Conservation (phyloP, 2,329 filamentous ascomycete genomes). For the Lasiodiplodia sp. region DNA sequence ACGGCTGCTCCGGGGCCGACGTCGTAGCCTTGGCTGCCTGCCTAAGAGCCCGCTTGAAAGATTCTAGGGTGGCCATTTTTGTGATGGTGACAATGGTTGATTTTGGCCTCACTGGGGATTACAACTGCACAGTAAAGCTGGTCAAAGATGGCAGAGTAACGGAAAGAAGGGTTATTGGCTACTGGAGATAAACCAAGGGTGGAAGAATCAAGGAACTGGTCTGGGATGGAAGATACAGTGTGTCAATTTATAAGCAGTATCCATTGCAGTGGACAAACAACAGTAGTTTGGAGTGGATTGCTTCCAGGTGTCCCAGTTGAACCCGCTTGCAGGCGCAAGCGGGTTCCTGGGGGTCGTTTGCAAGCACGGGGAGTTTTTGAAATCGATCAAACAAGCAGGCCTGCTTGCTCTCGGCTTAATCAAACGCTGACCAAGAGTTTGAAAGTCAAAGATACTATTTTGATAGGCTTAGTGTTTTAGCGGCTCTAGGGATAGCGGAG, state of each 20-base stretch:
- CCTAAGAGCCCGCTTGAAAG: constrained; percentile 52
- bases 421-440: too few relatives aligned
- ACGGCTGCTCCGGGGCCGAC: constrained; percentile 39
- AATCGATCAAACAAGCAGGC: too few relatives aligned
- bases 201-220: not conserved
- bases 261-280: not conserved
- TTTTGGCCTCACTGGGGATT: constrained; percentile 32
- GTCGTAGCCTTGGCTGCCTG: constrained; percentile 39
- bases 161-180: constrained; percentile 31
- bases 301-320: not conserved
- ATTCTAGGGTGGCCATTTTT: constrained; percentile 55
- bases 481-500: too few relatives aligned
- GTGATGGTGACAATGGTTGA: constrained; percentile 30
- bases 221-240: not conserved
- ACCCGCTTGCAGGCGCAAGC: too few relatives aligned
- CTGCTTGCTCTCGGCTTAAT: too few relatives aligned
- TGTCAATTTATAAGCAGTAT: not conserved
- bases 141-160: constrained; percentile 29
- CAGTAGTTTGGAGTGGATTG: not conserved
- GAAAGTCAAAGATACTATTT: too few relatives aligned
- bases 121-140: constrained; percentile 31
- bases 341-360: too few relatives aligned
- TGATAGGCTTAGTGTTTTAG: too few relatives aligned
- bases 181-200: not conserved
- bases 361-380: too few relatives aligned